Conservation (phyloP, 108 stramenopile genomes). For the Pseudonitzschia delicatissima region DNA sequence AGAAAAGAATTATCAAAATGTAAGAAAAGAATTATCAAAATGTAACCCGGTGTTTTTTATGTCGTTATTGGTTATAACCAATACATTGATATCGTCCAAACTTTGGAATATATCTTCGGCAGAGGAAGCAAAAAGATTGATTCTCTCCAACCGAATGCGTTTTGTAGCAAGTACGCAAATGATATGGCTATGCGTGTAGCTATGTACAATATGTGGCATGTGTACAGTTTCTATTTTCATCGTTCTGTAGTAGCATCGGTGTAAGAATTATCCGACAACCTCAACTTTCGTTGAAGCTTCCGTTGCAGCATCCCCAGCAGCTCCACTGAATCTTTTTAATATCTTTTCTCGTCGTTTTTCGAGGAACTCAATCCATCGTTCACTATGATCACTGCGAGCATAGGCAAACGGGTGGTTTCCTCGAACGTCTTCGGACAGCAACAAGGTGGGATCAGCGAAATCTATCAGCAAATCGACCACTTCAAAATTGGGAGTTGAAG, state of each 20-base stretch:
- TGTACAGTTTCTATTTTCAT: not conserved
- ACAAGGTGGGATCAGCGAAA: conserved; percentile 35
- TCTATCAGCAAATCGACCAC: conserved; percentile 50
- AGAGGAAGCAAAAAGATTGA: not conserved
- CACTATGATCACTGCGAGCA: conserved; percentile 64
- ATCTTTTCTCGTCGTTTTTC: conserved; percentile 8
- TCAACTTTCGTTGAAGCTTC: not conserved
- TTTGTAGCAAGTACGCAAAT: not conserved
- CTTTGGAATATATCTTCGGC: not conserved
- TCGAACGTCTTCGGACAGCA: conserved; percentile 61
- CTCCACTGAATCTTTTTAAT: not conserved
- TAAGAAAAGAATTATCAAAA: too few species aligned
- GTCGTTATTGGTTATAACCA: too few species aligned
- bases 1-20: too few species aligned
- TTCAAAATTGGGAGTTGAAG: conserved; percentile 53
- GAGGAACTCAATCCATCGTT: conserved; percentile 33
- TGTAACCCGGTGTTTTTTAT: too few species aligned
- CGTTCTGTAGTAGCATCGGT: too few species aligned
- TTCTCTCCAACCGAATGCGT: not conserved
- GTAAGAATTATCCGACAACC: conserved; percentile 3
- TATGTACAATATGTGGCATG: not conserved
- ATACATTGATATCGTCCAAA: too few species aligned
- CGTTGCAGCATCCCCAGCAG: not conserved
- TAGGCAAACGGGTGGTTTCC: conserved; percentile 83
- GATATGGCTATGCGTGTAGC: not conserved